Conservation (phyloP, 129 eudicot genomes). For the Daucus carota region DH1_v3.0 NC_030381.2:45674001-45674500, state of each 20-base stretch:
- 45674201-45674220: background rate
- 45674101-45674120: conserved; percentile 10
- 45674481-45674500: too few species aligned
- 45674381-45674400: too few species aligned
- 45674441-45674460: too few species aligned
- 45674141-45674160: conserved; percentile 2
- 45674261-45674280: background rate
- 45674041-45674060: conserved; percentile 17
- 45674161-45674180: background rate
- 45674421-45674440: too few species aligned
- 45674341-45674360: too few species aligned
- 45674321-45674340: too few species aligned
- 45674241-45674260: background rate
- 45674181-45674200: background rate
- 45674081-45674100: conserved; percentile 3
- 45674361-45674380: too few species aligned
- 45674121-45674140: background rate
- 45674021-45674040: conserved; percentile 18
- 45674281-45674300: too few species aligned
- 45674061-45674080: background rate
- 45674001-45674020: background rate
- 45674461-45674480: too few species aligned
- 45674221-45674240: background rate
- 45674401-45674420: too few species aligned
- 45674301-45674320: too few species aligned